Conservation (phyloP, 2,329 filamentous ascomycete genomes). For the Tolypocladium album region DNA sequence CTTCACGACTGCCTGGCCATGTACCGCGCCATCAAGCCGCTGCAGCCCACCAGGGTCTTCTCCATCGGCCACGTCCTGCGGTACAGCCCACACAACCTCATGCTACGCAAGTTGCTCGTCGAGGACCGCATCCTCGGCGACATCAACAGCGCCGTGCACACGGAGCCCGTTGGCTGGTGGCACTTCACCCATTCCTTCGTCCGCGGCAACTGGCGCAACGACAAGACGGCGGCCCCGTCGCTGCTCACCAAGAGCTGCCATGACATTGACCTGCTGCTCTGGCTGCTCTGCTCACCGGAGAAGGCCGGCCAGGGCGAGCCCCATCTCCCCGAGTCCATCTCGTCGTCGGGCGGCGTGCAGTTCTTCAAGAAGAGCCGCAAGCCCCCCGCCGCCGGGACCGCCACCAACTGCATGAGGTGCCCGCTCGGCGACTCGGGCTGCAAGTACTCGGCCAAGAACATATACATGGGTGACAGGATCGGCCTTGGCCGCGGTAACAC, state of each 20-base stretch:
- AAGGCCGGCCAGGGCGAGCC: constrained; percentile 34
- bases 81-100: constrained; percentile 86
- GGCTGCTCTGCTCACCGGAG: constrained; percentile 71
- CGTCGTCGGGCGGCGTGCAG: constrained; percentile 65
- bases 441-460: constrained; percentile 73
- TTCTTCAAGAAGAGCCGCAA: constrained; percentile 71
- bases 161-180: constrained; percentile 93
- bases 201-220: constrained; percentile 85
- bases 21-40: constrained; percentile 43
- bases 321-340: constrained; percentile 67
- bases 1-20: constrained; percentile 70
- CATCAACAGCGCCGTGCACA: constrained; percentile 77
- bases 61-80: constrained; percentile 89
- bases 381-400: constrained; percentile 58
- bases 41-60: constrained; percentile 45
- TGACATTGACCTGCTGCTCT: constrained; percentile 86
- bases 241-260: constrained; percentile 93
- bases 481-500: constrained; percentile 55
- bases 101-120: constrained; percentile 68
- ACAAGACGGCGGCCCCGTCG: constrained; percentile 65
- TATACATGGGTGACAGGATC: constrained; percentile 61
- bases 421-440: constrained; percentile 55
- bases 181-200: constrained; percentile 90
- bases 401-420: constrained; percentile 83
- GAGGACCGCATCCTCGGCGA: constrained; percentile 72